Evolutionary conservation across 2,329 filamentous ascomycete genomes (phyloP).

Genomic region (Sporothrix variecibatus): DNA sequence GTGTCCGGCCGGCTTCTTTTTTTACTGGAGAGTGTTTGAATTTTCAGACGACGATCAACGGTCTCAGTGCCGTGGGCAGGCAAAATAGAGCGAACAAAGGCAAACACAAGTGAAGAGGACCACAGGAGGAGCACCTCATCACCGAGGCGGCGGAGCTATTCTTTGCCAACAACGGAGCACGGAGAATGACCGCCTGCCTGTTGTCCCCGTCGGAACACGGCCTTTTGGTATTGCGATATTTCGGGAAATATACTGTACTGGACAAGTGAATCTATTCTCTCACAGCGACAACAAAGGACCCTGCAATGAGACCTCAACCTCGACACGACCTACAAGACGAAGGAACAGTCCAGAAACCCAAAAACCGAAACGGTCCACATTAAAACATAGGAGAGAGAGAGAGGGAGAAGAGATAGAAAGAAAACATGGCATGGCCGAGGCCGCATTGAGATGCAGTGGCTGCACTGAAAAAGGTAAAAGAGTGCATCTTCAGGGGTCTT

Average conservation of each 20-base stretch:
- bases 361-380: not conserved
- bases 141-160: constrained; percentile 2
- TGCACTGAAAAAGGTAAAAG: not conserved
- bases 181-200: not conserved
- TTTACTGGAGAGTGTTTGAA: not conserved
- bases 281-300: not conserved
- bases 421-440: constrained; percentile 13
- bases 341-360: not conserved
- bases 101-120: not conserved
- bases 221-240: not conserved
- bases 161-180: not conserved
- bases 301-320: not conserved
- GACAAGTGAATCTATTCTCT: not conserved
- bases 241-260: not conserved
- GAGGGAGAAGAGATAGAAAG: no score
- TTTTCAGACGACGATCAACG: not conserved
- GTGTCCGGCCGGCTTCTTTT: not conserved
- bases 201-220: constrained; percentile 12
- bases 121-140: not conserved
- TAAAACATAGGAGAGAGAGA: not conserved
- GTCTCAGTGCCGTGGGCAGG: not conserved
- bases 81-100: not conserved
- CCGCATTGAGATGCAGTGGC: constrained; percentile 5
- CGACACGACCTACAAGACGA: not conserved
- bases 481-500: not conserved